Evolutionary conservation across 1,284 basidiomycete species (phyloP).

Genomic region (Schizophyllum amplum): DNA sequence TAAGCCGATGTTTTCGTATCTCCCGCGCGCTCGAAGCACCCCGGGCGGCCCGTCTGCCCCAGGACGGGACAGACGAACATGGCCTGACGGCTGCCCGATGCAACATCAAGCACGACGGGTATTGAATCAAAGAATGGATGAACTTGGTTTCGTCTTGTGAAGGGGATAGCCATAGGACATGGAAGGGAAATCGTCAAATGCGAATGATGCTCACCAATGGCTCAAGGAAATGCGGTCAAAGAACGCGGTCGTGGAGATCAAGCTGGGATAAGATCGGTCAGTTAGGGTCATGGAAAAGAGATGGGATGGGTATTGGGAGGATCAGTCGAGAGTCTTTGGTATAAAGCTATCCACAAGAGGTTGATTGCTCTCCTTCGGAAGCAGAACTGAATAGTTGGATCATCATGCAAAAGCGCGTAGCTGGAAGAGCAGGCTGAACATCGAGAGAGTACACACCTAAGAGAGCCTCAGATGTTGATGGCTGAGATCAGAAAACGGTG

Average conservation of each 20-base stretch:
- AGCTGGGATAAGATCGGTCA: constrained; percentile 16
- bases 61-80: constrained; percentile 40
- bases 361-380: constrained; percentile 66
- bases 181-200: constrained; percentile 16
- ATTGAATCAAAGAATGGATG: constrained; percentile 75
- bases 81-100: constrained; percentile 24
- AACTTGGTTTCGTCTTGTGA: constrained; percentile 62
- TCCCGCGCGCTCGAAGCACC: constrained; percentile 26
- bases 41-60: constrained; percentile 30
- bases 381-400: constrained; percentile 65
- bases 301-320: constrained; percentile 10
- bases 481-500: neutral
- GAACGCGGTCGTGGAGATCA: too few species aligned
- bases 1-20: constrained; percentile 64
- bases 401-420: constrained; percentile 36
- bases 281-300: constrained; percentile 7
- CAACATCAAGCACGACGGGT: constrained; percentile 25
- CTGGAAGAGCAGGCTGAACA: constrained; percentile 18
- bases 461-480: neutral
- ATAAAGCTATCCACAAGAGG: constrained; percentile 63
- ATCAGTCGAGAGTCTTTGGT: constrained; percentile 53
- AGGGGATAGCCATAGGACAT: constrained; percentile 3
- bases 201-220: neutral
- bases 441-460: neutral
- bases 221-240: constrained; percentile 1